Percentiles rank a stretch among this genome's conserved stretches.
phyloP scores from a whole-genome alignment of 2,329 filamentous ascomycete species.

The Hymenoscyphus albidus region DNA sequence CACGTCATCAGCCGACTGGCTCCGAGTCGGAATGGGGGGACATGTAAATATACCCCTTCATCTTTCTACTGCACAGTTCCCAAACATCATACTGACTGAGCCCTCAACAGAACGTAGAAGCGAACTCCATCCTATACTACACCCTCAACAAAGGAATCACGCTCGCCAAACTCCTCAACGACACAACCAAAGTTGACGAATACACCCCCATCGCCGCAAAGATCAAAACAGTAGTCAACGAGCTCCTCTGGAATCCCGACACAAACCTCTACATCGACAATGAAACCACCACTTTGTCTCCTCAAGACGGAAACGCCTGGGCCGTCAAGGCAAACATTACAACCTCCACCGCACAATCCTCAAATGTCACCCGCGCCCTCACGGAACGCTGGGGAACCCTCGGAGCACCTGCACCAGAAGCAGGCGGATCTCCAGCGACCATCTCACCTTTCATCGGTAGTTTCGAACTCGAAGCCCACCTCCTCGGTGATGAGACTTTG shows the following conservation, averaged over 20 bases:
- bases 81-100: background rate
- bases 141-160: constrained; percentile 46
- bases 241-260: constrained; percentile 33
- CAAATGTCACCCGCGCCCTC: constrained; percentile 27
- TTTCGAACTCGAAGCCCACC: constrained; percentile 45
- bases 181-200: constrained; percentile 1
- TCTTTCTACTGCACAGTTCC: background rate
- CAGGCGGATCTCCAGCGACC: constrained; percentile 40
- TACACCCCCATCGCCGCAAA: constrained; percentile 13
- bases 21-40: constrained; percentile 25
- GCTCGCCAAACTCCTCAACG: constrained; percentile 35
- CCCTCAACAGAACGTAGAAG: constrained; percentile 21
- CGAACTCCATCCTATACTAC: constrained; percentile 38
- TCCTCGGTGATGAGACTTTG: constrained; percentile 42
- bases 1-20: constrained; percentile 24
- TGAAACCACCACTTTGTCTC: constrained; percentile 51
- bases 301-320: constrained; percentile 57
- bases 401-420: constrained; percentile 45
- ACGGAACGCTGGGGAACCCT: constrained; percentile 35
- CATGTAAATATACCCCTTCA: constrained; percentile 18
- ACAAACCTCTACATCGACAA: constrained; percentile 48
- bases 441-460: constrained; percentile 45
- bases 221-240: constrained; percentile 17
- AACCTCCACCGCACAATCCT: constrained; percentile 38
- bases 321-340: constrained; percentile 38